These are phyloP conservation scores for Cutaneotrichosporon curvatum DNA, from an alignment of 1,284 basidiomycete genomes.

Conservation along the genomic window DNA sequence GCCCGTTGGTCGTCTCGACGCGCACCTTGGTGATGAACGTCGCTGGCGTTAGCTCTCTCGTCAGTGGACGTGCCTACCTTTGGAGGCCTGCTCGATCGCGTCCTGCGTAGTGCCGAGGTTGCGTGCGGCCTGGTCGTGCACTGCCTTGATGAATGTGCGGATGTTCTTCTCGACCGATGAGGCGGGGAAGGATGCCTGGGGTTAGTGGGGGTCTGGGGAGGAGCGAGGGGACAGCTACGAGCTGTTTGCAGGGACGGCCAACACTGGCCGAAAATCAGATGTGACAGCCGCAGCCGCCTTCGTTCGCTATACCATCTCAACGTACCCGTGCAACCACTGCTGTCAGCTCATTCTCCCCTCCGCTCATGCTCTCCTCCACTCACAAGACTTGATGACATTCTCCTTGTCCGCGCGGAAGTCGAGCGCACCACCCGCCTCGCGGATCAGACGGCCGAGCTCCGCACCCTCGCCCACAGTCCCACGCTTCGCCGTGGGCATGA, in stretches of 20 bases:
- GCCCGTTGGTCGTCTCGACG: slow-evolving; percentile 77
- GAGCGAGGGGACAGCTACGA: too few relatives aligned
- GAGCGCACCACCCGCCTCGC: slow-evolving; percentile 68
- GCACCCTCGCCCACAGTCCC: slow-evolving; percentile 84
- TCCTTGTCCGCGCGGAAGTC: slow-evolving; percentile 90
- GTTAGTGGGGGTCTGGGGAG: background rate
- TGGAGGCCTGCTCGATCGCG: slow-evolving; percentile 1
- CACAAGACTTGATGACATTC: slow-evolving; percentile 71
- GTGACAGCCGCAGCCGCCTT: too few relatives aligned
- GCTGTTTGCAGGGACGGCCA: too few relatives aligned
- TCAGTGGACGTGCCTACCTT: slow-evolving; percentile 17
- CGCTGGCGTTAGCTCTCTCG: slow-evolving; percentile 48
- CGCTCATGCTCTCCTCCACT: slow-evolving; percentile 42
- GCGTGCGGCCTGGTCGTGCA: slow-evolving; percentile 42
- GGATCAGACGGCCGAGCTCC: slow-evolving; percentile 64
- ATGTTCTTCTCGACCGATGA: slow-evolving; percentile 51
- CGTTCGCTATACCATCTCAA: too few relatives aligned
- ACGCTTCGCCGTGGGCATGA: slow-evolving; percentile 91
- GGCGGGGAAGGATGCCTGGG: background rate
- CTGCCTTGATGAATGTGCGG: slow-evolving; percentile 66
- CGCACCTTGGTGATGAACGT: slow-evolving; percentile 66
- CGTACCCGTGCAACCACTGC: slow-evolving; percentile 19
- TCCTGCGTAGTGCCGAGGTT: too few relatives aligned
- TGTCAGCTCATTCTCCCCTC: background rate
- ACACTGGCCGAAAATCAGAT: too few relatives aligned